Conservation (phyloP, 306 rosid genomes). For the Vigna reflexopilosa region DNA sequence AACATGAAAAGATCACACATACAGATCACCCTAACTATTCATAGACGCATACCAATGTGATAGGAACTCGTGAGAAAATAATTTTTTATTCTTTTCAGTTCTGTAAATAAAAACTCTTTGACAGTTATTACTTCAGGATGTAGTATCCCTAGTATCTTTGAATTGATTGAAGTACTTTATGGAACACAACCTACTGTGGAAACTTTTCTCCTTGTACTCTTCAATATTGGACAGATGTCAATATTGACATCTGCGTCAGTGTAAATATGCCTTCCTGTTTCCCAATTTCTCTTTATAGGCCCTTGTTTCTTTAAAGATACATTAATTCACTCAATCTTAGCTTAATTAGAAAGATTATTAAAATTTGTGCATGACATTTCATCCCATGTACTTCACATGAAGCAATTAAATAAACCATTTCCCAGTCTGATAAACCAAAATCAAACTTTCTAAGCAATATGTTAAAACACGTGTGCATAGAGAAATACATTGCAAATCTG, state of each 20-base stretch:
- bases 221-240: not conserved
- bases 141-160: not conserved
- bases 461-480: not conserved
- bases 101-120: not conserved
- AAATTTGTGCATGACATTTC: not conserved
- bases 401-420: conserved; percentile 10
- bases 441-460: not conserved
- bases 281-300: not conserved
- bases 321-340: not conserved
- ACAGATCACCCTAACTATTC: not conserved
- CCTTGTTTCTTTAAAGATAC: no score
- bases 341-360: not conserved
- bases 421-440: not conserved
- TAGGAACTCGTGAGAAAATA: not conserved
- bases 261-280: not conserved
- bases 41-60: not conserved
- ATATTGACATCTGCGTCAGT: not conserved
- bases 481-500: not conserved
- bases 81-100: conserved; percentile 25
- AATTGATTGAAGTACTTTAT: not conserved
- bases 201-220: not conserved
- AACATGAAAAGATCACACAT: conserved; percentile 7
- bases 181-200: not conserved
- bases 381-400: not conserved
- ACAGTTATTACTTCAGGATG: not conserved